Conservation (phyloP, 108 stramenopile genomes). For the Cyclotella atomus region DNA sequence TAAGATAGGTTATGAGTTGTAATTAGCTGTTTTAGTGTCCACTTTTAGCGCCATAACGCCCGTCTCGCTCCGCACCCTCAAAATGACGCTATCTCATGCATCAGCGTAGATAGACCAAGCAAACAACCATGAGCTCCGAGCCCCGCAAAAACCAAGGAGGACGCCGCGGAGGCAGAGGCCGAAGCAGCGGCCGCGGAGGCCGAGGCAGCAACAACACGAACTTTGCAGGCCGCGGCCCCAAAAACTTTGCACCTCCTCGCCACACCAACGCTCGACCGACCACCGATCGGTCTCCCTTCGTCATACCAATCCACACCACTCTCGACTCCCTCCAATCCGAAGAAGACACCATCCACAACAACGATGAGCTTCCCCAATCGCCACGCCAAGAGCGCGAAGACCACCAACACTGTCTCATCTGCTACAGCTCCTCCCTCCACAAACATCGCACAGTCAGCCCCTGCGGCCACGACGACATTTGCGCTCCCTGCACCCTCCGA, state of each 20-base stretch:
- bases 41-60: too few relatives aligned
- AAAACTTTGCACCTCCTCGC: conserved; percentile 18
- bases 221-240: conserved; percentile 32
- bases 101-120: not conserved
- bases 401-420: conserved; percentile 65
- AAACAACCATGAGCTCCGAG: not conserved
- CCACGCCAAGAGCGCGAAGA: not conserved
- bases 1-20: too few relatives aligned
- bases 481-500: conserved; percentile 76
- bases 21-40: too few relatives aligned
- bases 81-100: too few relatives aligned
- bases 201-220: conserved; percentile 7
- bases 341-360: conserved; percentile 7
- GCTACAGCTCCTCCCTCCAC: conserved; percentile 64
- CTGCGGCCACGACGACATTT: conserved; percentile 86
- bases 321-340: conserved; percentile 14
- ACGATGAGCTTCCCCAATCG: too few relatives aligned
- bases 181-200: conserved; percentile 11
- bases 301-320: conserved; percentile 14
- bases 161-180: conserved; percentile 21
- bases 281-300: conserved; percentile 20
- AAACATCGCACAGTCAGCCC: conserved; percentile 58
- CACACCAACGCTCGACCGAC: not conserved
- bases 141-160: not conserved
- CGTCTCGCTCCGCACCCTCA: too few relatives aligned